Percentiles rank a stretch among this genome's conserved stretches.
phyloP scores from a whole-genome alignment of 106 monocot genomes.

The Acorus calamus region DNA sequence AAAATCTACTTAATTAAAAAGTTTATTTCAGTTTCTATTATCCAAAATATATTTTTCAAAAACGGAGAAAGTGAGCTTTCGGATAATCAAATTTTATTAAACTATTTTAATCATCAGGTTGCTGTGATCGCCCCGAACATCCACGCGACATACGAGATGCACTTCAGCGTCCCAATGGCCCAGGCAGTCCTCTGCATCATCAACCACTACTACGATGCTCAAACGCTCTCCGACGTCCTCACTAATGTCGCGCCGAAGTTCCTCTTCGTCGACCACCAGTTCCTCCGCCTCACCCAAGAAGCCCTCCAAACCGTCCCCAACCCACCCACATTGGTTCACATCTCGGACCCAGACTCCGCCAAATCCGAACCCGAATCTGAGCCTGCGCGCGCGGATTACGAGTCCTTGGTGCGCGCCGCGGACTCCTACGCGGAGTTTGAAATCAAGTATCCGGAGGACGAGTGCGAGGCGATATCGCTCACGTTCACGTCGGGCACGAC shows the following conservation, averaged over 20 bases:
- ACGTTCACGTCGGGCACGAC: slow-evolving; percentile 40
- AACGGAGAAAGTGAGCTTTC: no score
- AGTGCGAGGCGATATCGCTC: slow-evolving; percentile 24
- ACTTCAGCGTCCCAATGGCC: slow-evolving; percentile 26
- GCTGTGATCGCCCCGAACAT: slow-evolving; percentile 20
- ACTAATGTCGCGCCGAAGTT: slow-evolving; percentile 10
- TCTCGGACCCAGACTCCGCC: slow-evolving; percentile 5
- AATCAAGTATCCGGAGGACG: slow-evolving; percentile 18
- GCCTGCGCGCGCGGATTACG: slow-evolving; percentile 1
- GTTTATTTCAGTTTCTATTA: no score
- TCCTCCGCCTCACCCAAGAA: slow-evolving; percentile 6
- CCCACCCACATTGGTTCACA: slow-evolving; percentile 10
- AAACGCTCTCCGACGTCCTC: slow-evolving; percentile 9
- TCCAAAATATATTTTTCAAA: no score
- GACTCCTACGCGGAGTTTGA: not conserved
- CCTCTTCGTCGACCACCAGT: slow-evolving; percentile 17
- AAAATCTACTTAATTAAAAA: no score
- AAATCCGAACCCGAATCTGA: no score
- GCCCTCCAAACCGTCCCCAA: slow-evolving; percentile 3
- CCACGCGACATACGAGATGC: slow-evolving; percentile 27
- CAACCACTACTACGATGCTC: slow-evolving; percentile 14
- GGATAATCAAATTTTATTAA: no score
- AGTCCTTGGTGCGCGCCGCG: slow-evolving; percentile 3
- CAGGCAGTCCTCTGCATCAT: slow-evolving; percentile 27
- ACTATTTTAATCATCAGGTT: no score